These are phyloP conservation scores for Fabrea salina DNA, from an alignment of 169 alveolate genomes.

Conservation along the genomic window DNA sequence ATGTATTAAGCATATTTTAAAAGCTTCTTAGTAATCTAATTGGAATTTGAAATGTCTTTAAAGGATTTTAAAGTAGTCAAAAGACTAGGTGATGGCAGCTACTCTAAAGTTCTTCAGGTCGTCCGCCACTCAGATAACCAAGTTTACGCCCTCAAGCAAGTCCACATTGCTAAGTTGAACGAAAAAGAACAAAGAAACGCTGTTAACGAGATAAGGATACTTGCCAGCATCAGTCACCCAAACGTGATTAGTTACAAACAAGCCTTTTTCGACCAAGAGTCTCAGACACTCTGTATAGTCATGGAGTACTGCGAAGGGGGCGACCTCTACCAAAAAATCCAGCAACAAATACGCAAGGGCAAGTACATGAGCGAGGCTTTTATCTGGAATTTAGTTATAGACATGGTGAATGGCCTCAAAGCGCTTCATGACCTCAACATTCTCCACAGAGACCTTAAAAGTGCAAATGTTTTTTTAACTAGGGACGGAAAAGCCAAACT, in stretches of 20 bases:
- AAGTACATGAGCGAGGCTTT: slow-evolving; percentile 43
- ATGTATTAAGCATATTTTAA: too few species aligned
- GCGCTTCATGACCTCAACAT: slow-evolving; percentile 75
- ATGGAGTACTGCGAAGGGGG: slow-evolving; percentile 43
- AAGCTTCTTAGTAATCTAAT: too few species aligned
- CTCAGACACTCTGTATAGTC: slow-evolving; percentile 28
- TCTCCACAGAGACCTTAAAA: slow-evolving; percentile 82
- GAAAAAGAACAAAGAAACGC: slow-evolving; percentile 69
- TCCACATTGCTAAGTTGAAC: not conserved
- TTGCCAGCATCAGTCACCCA: slow-evolving; percentile 67
- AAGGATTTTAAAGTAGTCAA: not conserved
- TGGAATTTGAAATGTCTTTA: too few species aligned
- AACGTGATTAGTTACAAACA: slow-evolving; percentile 62
- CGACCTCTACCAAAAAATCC: slow-evolving; percentile 43
- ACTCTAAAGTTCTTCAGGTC: slow-evolving; percentile 68
- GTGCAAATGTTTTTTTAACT: slow-evolving; percentile 78
- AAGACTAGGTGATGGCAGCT: slow-evolving; percentile 81
- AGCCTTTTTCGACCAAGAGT: slow-evolving; percentile 49
- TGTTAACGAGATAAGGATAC: slow-evolving; percentile 70
- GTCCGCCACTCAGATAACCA: not conserved
- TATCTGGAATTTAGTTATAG: slow-evolving; percentile 55
- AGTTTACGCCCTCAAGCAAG: slow-evolving; percentile 21
- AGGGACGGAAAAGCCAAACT: slow-evolving; percentile 85
- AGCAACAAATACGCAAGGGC: slow-evolving; percentile 32
- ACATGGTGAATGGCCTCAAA: slow-evolving; percentile 66